Evolutionary conservation across 2,329 filamentous ascomycete genomes (phyloP), one percentile per base, ranked within the genome.

Genomic region (Mycosphaerelloides madeirae): DNA sequence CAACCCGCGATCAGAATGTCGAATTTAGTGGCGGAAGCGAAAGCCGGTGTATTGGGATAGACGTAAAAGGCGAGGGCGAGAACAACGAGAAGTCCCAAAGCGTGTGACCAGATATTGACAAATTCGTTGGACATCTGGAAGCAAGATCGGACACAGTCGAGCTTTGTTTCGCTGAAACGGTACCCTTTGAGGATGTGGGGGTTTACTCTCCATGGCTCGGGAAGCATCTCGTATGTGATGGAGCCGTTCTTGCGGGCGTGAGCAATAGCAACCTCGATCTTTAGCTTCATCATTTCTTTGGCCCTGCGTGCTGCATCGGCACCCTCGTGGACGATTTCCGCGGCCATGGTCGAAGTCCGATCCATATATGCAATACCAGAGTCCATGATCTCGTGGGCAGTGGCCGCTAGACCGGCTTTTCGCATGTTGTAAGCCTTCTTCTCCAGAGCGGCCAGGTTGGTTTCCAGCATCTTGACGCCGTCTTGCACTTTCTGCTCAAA

Each of bases 61-160:
- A 95, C 94, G 72, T 95, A 95, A 57, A 98, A 91, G 44, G 93
- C 93, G 33, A 97, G 78, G 11, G 88, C 75, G 29, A 97, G 77
- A 36, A 98, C 86, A 50, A 96, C 75, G 25, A 97, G 62, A n/a
- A 97, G 77, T 14, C 93, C 93, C 22, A 98, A 77, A 11, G 85
- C 80, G 64, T 98, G 93, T 2, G 90, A 91, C 93, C 93, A 98
- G 62, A 98, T 98, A 69, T 98, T 98, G 72, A 97, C 84, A 31
- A 85, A 79, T 69, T 98, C 93, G 68, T 98, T 98, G 53, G 87
- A 94, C 46, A 93, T 72, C 51, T 80, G 90, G 48, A 65, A 62
- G 50, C 87, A 81, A 16, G 89, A 95, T 40, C 80, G 79, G 40
- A 97, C 74, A 64, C 91, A 97, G 56, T 91, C 91, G 44, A 91